Conservation (phyloP, 2,329 filamentous ascomycete species). For the Chrysoporthe deuterocubensis region DNA sequence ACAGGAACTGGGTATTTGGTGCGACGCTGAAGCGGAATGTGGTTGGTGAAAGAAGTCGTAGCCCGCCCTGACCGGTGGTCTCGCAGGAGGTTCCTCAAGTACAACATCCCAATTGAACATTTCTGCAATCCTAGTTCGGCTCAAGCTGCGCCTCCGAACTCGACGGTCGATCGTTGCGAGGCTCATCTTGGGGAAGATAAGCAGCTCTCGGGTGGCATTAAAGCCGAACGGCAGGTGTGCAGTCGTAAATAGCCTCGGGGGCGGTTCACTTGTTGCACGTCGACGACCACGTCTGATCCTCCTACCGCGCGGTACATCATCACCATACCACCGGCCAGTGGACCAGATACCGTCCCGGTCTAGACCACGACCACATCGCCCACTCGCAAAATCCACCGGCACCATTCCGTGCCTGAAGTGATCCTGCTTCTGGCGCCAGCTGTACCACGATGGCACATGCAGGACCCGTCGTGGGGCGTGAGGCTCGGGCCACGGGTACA, state of each 20-base stretch:
- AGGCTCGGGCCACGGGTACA: slow-evolving; percentile 17
- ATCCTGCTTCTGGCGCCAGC: slow-evolving; percentile 5
- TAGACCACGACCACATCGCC: slow-evolving; percentile 13
- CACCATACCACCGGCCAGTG: slow-evolving; percentile 8
- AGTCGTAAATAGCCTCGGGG: slow-evolving; percentile 29
- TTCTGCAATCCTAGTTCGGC: slow-evolving; percentile 40
- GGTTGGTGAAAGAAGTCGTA: too few species aligned
- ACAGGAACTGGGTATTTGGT: too few species aligned
- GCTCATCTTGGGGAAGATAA: slow-evolving; percentile 43
- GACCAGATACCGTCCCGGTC: slow-evolving; percentile 21
- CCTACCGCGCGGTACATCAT: slow-evolving; percentile 12
- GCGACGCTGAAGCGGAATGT: too few species aligned
- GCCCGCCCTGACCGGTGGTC: neutral
- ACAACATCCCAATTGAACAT: slow-evolving; percentile 39
- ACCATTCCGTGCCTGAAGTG: neutral
- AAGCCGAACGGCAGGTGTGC: slow-evolving; percentile 30
- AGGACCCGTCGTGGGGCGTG: slow-evolving; percentile 13
- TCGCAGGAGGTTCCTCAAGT: neutral
- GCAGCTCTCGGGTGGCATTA: slow-evolving; percentile 30
- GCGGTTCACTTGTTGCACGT: slow-evolving; percentile 25
- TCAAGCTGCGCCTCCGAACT: slow-evolving; percentile 41
- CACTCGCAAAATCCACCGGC: slow-evolving; percentile 20
- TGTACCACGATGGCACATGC: slow-evolving; percentile 5
- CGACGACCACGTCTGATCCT: slow-evolving; percentile 7
- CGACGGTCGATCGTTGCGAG: slow-evolving; percentile 39